These are phyloP conservation scores for Penicillium steckii DNA, from an alignment of 495 filamentous ascomycete species.

Conservation along the genomic window DNA sequence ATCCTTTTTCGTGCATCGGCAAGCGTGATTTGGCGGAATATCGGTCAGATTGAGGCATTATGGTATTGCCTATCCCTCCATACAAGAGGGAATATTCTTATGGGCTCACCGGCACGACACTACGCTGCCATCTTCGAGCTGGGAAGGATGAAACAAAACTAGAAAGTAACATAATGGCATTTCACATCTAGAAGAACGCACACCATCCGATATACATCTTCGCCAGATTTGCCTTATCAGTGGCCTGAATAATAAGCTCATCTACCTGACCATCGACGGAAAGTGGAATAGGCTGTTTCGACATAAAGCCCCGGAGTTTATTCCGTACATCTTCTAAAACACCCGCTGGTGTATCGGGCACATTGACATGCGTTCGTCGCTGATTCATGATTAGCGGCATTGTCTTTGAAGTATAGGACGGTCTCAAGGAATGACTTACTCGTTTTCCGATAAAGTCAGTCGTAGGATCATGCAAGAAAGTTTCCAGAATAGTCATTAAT, in stretches of 20 bases:
- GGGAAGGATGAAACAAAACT: background rate
- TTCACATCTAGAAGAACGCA: slow-evolving; percentile 67
- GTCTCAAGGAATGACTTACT: slow-evolving; percentile 25
- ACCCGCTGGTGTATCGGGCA: slow-evolving; percentile 82
- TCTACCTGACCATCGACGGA: slow-evolving; percentile 96
- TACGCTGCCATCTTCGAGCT: too few relatives aligned
- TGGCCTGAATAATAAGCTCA: slow-evolving; percentile 82
- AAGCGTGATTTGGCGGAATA: too few relatives aligned
- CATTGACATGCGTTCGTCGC: slow-evolving; percentile 56
- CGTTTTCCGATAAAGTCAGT: slow-evolving; percentile 86
- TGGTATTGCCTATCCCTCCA: too few relatives aligned
- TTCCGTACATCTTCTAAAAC: slow-evolving; percentile 85
- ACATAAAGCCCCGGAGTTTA: slow-evolving; percentile 82
- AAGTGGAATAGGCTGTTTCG: slow-evolving; percentile 82
- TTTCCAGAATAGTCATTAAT: slow-evolving; percentile 93
- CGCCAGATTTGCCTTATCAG: slow-evolving; percentile 70
- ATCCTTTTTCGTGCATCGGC: too few relatives aligned
- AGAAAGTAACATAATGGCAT: slow-evolving; percentile 2
- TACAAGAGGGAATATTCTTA: too few relatives aligned
- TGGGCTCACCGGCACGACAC: too few relatives aligned
- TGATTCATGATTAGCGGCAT: slow-evolving; percentile 27
- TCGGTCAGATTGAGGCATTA: too few relatives aligned
- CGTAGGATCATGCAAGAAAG: slow-evolving; percentile 94
- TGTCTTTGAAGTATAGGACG: background rate
- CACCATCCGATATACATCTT: slow-evolving; percentile 99